Evolutionary conservation across 148 eudicot species (phyloP).

Genomic region (Vaccinium darrowii): DNA sequence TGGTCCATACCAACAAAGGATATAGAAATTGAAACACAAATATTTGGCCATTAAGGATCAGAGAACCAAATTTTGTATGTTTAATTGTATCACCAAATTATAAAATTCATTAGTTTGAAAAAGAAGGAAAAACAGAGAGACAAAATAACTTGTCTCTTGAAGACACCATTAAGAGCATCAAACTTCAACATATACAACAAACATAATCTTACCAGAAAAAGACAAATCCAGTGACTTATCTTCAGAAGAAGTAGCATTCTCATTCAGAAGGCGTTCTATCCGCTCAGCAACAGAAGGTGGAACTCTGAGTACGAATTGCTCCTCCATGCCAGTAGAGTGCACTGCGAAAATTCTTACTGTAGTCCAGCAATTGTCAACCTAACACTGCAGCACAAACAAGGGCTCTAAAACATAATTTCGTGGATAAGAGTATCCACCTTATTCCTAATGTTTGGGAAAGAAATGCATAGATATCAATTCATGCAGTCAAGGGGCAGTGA

Average conservation of each 20-base stretch:
- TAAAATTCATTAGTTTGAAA: neutral
- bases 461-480: neutral
- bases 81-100: neutral
- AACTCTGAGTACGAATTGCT: slow-evolving; percentile 86
- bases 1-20: neutral
- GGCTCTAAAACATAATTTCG: neutral
- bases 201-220: slow-evolving; percentile 51
- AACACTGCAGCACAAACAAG: neutral
- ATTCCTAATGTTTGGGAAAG: neutral
- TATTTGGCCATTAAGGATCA: neutral
- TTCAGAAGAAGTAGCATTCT: slow-evolving; percentile 58
- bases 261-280: slow-evolving; percentile 68
- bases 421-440: neutral
- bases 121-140: neutral
- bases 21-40: neutral
- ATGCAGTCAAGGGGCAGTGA: neutral
- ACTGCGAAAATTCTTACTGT: neutral
- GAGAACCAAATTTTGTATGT: neutral
- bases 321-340: slow-evolving; percentile 58
- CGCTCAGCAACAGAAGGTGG: slow-evolving; percentile 88
- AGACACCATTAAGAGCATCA: neutral
- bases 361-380: neutral
- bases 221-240: slow-evolving; percentile 75
- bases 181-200: neutral
- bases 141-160: neutral